These are phyloP conservation scores for Colletotrichum orbiculare DNA, from an alignment of 2,329 filamentous ascomycete species.

Conservation along the genomic window DNA sequence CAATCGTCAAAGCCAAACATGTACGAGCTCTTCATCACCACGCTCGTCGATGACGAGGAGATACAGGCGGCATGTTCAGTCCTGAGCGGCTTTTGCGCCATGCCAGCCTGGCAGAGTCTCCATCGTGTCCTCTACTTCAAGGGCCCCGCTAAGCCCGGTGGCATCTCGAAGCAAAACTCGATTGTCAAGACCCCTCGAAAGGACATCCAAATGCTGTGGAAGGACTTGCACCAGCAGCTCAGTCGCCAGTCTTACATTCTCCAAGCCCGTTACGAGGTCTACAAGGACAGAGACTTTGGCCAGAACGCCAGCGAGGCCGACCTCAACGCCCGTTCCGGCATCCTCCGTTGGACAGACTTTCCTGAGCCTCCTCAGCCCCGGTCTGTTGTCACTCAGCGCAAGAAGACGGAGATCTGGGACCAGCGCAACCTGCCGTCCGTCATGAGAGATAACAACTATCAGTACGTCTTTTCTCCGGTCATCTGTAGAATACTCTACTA, in stretches of 20 bases:
- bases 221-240: conserved; percentile 65
- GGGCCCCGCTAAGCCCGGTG: conserved; percentile 56
- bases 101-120: conserved; percentile 61
- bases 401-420: conserved; percentile 67
- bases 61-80: conserved; percentile 62
- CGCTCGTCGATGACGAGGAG: conserved; percentile 62
- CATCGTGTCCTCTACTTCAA: conserved; percentile 66
- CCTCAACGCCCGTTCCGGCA: conserved; percentile 57
- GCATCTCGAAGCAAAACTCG: conserved; percentile 54
- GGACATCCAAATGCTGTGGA: conserved; percentile 57
- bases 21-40: conserved; percentile 71
- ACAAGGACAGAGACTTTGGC: conserved; percentile 60
- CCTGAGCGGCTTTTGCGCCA: conserved; percentile 67
- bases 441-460: conserved; percentile 63
- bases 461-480: conserved; percentile 45
- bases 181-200: conserved; percentile 44
- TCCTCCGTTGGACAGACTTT: conserved; percentile 69
- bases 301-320: conserved; percentile 46
- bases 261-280: conserved; percentile 65
- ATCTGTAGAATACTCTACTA: neutral
- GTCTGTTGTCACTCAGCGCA: conserved; percentile 61
- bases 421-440: conserved; percentile 60
- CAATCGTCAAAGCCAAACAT: conserved; percentile 47
- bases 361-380: conserved; percentile 65
- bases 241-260: conserved; percentile 67